Conservation (phyloP, 306 rosid species). For the Pueraria montana region DNA sequence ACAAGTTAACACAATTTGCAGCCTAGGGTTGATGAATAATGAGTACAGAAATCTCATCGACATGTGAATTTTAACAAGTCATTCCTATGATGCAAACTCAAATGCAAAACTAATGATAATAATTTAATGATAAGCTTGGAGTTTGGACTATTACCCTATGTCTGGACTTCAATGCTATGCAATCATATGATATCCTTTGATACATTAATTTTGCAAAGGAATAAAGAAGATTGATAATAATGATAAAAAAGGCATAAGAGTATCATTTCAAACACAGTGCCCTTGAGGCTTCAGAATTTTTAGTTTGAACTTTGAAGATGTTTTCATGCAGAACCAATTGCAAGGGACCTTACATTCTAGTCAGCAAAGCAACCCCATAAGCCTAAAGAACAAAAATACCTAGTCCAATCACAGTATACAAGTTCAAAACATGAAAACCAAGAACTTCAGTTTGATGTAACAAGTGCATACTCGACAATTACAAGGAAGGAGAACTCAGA, state of each 20-base stretch:
- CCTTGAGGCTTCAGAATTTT: background rate
- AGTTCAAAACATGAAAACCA: conserved; percentile 7
- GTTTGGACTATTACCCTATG: background rate
- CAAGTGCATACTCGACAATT: conserved; percentile 18
- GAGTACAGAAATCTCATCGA: background rate
- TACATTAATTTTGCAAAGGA: background rate
- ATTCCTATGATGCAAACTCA: conserved; percentile 41
- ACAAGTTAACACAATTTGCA: conserved; percentile 6
- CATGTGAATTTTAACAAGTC: background rate
- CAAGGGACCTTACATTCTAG: background rate
- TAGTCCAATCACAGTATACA: background rate
- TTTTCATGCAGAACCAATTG: background rate
- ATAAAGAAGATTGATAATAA: background rate
- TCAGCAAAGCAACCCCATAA: background rate
- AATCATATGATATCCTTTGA: conserved; percentile 7
- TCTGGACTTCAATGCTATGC: background rate
- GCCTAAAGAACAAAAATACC: background rate
- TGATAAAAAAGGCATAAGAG: background rate
- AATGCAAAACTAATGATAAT: background rate
- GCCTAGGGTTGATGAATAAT: background rate
- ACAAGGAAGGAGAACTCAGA: conserved; percentile 21
- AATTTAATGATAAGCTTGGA: background rate
- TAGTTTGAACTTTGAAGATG: conserved; percentile 1
- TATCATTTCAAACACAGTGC: conserved; percentile 7
- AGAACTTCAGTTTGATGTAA: background rate